Evolutionary conservation across 176 grass and related monocot species (phyloP), one percentile per base, ranked within the genome.

Genomic region (Avena eriantha): DNA sequence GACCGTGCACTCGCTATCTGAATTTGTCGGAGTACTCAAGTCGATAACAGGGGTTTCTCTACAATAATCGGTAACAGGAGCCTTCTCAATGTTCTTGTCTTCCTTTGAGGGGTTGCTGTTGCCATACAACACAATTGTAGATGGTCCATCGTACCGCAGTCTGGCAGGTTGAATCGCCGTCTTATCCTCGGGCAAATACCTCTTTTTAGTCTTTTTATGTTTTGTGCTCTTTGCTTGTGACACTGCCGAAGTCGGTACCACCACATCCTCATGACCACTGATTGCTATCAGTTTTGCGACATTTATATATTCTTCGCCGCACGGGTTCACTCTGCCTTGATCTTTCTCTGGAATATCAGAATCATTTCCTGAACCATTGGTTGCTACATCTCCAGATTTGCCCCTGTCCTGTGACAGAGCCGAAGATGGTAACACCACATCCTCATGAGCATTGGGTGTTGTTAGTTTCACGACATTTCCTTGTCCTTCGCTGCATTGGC

Each of bases 21-120:
- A 86, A 54, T 17, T 80, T 80, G 43, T 78, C 16, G 74, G 22
- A 12, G 48, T 86, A 33, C 34, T 69, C 48, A 86, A 86, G 79
- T 86, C 61, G 21, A 86, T 43, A 29, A 86, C 9, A 14, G 48
- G 74, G 13, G 75, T 46, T 46, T 39, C 69, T 45, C 46, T 39
- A 11, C 45, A n/a, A 72, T 10, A 46, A 39, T 46, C 39, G 21
- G 22, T 12, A 72, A 63, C 17, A 8, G 41, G 70, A 31, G 56
- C 17, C 55, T 76, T 47, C n/a, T 79, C 60, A 22, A 69, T 46
- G 15, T 55, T 67, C 48, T 21, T 9, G 21, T 68, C 45, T 26
- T 54, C 75, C 64, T 79, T 86, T 39, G 39, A 56, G 22, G 49
- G 49, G 11, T 35, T 86, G 3, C 34, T 5, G 21, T 86, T 65